Percentiles rank a stretch among this genome's conserved stretches.
These are phyloP conservation scores for Diaporthe destruens DNA, from an alignment of 2,329 filamentous ascomycete species.

Conservation along the genomic window DNA sequence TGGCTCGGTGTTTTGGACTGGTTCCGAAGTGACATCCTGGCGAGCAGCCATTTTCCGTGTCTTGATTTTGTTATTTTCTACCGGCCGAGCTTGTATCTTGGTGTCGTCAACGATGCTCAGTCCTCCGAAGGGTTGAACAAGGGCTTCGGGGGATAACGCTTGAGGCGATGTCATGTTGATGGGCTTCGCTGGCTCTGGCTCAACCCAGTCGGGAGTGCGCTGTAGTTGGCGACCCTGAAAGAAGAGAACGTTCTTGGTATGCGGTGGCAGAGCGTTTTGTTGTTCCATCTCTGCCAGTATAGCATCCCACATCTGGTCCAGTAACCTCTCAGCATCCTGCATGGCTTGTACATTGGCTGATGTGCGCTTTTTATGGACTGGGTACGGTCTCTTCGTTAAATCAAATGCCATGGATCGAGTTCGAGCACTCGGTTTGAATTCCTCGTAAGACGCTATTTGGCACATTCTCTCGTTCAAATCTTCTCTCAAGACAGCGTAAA, in stretches of 20 bases:
- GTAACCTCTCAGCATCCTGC: neutral
- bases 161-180: too few species aligned
- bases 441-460: rapidly evolving
- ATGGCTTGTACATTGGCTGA: neutral
- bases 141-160: rapidly evolving
- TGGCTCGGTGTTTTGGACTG: too few species aligned
- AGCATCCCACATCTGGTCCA: neutral
- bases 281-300: neutral
- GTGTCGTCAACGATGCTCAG: neutral
- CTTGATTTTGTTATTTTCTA: neutral
- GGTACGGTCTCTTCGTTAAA: neutral
- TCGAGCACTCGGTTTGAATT: neutral
- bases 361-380: neutral
- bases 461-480: neutral
- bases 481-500: neutral
- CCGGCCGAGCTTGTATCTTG: rapidly evolving
- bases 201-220: neutral
- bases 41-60: neutral
- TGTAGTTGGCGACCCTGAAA: neutral
- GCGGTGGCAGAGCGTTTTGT: neutral
- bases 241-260: neutral
- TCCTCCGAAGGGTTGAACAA: neutral
- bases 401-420: neutral
- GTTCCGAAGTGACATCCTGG: rapidly evolving
- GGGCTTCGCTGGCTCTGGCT: neutral